Evolutionary conservation across 2,329 filamentous ascomycete genomes (phyloP), one percentile per base, ranked within the genome.

Genomic region (Penicillium sp.): DNA sequence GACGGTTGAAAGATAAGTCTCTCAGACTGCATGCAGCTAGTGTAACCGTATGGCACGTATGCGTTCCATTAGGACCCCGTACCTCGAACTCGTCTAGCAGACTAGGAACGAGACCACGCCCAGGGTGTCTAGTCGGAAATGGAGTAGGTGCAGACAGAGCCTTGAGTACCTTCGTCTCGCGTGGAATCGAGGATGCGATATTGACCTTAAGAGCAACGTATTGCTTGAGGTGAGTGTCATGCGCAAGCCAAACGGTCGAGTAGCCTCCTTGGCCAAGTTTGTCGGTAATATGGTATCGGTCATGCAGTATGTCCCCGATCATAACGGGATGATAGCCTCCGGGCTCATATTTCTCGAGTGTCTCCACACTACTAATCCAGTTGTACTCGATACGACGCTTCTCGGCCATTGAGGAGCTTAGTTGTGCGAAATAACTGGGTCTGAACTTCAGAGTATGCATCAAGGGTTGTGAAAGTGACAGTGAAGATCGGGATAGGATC

Each of bases 201-300:
- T 50, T 50, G 27, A 68, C 50, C 38, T 69, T 69, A 1, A 68
- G 28, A 15, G 64, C 64, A 48, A 68, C 63, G 50, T 68, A 68
- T 12, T 31, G 49, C 3, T 59, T 46, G 0, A 48, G 3, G 0
- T 44, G 44, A 41, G 49, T 59, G 44, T 76, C 72, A 3, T 53
- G 64, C 4, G 70, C 69, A 46, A 75, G 57, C 70, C 70, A 76
- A 39, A 74, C 65, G 0, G 70, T 75, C 3, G 72, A 75, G 52
- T 66, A 72, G 4, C 63, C 63, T 6, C 73, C 72, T 57, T 63
- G 72, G 0, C 71, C 72, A 5, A 76, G 60, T 53, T 76, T 75
- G 15, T 72, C 69, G 1, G 69, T 60, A 37, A 76, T 62, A 5
- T 57, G 62, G 46, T 75, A 75, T 32, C 68, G 49, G 18, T 56